Percentiles rank a stretch among this genome's conserved stretches.
Evolutionary conservation across 2,329 filamentous ascomycete genomes (phyloP).

Genomic region (Xylariaceae sp.): DNA sequence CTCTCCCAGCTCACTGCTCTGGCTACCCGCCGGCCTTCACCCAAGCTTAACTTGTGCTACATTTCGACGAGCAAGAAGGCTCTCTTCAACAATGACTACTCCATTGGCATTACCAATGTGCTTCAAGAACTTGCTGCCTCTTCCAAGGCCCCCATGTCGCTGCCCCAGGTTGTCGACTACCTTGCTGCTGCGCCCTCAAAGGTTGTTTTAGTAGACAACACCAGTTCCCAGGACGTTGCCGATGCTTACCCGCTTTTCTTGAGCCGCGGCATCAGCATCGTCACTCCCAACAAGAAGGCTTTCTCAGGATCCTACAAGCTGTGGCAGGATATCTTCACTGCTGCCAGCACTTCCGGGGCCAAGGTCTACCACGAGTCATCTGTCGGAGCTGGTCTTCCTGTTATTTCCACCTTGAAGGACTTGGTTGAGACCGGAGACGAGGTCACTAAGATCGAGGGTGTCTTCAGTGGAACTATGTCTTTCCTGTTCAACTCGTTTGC

Average conservation of each 20-base stretch:
- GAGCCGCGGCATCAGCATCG: conserved; percentile 75
- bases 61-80: conserved; percentile 82
- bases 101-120: conserved; percentile 55
- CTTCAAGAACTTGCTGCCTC: conserved; percentile 61
- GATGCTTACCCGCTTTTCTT: conserved; percentile 78
- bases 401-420: conserved; percentile 90
- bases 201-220: conserved; percentile 89
- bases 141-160: conserved; percentile 57
- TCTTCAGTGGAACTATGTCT: conserved; percentile 96
- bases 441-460: conserved; percentile 88
- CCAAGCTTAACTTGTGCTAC: conserved; percentile 73
- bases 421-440: conserved; percentile 91
- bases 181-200: conserved; percentile 72
- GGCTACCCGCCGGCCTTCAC: conserved; percentile 59
- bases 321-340: conserved; percentile 81
- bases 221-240: conserved; percentile 81
- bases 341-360: conserved; percentile 64
- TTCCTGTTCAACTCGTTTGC: conserved; percentile 98
- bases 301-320: conserved; percentile 77
- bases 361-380: conserved; percentile 94
- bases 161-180: conserved; percentile 69
- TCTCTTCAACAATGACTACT: conserved; percentile 68
- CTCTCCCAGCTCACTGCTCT: conserved; percentile 72
- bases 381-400: conserved; percentile 86
- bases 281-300: conserved; percentile 98